Evolutionary conservation across 1,139 yeast species (phyloP), one percentile per base, ranked within the genome.

Genomic region (Saccharomyces pastorianus): DNA sequence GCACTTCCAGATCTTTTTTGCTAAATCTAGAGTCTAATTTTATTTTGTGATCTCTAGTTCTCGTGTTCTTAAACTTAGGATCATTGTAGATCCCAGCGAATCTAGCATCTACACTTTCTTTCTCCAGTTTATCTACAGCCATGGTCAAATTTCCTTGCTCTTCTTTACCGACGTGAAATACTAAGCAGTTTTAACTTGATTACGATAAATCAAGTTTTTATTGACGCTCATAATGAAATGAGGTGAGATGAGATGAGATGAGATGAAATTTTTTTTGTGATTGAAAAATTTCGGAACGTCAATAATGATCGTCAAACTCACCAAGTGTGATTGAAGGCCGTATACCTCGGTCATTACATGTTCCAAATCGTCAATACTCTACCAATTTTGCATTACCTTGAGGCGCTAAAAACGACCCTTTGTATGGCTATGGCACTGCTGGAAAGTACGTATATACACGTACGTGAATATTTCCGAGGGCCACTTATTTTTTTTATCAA

Each of bases 21-120:
- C 84, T 82, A 71, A 93, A 93, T 71, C 99, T 82, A 56, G 83
- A 87, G 72, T 93, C 99, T 47, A 95, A 79, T 62, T 87, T 83
- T 47, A 89, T 86, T 69, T 85, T 87, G 59, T 84, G 73, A 58
- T 85, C 83, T 63, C 83, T 83, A 67, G 79, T 78, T 61, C 79
- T 84, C 3, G 96, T 93, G 47, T 82, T 73, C 59, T 81, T 84
- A 73, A 93, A 93, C 60, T 96, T 78, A 3, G 99, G 98, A 70
- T 95, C 99, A 61, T 79, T 82, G 64, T 86, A 90, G 5, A 91
- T 87, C 4, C 84, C 76, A 23, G 86, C 74, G 71, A 93, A 93
- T 67, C 99, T 81, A 17, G 84, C 79, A 71, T 90, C 97, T 1
- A 84, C 79, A 25, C 59, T 49, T 28, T 56, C 56, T n/a, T 56